Base-by-base conservation (phyloP, 768 basidiomycete genomes). In the Tephrocybe sp. region DNA sequence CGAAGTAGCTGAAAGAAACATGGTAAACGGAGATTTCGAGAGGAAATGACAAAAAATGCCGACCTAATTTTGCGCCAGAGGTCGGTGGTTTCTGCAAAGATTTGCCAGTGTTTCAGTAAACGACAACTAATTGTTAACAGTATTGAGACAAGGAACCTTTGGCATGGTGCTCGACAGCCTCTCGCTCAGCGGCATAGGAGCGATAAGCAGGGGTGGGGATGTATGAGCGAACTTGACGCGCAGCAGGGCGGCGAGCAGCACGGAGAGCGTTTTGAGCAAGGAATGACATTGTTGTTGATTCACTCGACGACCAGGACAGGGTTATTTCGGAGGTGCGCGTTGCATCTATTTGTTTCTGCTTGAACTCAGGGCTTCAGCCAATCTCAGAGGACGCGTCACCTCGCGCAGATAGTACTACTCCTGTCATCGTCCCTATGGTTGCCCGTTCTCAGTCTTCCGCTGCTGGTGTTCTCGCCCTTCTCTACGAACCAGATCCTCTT, bases 391-490 rank as follows among this genome's bases (percentile, higher is more conserved):
- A 72, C 68, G 71, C 71, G 67, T 73, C 74, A 71, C 72, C 75
- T 76, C 54, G 59, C 5, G 6, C 27, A 11, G 27, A 50, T n/a
- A 12, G 39, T 42, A n/a, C 42, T 42, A 40, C 56, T 57, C 57
- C 57, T 60, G 54, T 59, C 54, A 41, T 53, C 44, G 52, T 58
- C 51, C 56, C 60, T 55, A 86, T 89, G 86, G 84, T 86, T 64
- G 72, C 72, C 63, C 84, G 80, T 59, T 73, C 80, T 42, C 86
- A 89, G 61, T 89, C 91, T 29, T 92, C 84, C 50, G 84, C 87
- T 61, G 91, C 87, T 51, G 94, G 94, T 56, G 88, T 93, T 23
- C 84, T 99, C 57, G 91, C 93, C 22, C 77, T 99, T 27, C 83
- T 99, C 13, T 82, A 85, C 33, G 97, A 99, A 68, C 88, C 88